phyloP scores from a whole-genome alignment of 2,329 filamentous ascomycete species.

The Pestalotiopsis sp. region DNA sequence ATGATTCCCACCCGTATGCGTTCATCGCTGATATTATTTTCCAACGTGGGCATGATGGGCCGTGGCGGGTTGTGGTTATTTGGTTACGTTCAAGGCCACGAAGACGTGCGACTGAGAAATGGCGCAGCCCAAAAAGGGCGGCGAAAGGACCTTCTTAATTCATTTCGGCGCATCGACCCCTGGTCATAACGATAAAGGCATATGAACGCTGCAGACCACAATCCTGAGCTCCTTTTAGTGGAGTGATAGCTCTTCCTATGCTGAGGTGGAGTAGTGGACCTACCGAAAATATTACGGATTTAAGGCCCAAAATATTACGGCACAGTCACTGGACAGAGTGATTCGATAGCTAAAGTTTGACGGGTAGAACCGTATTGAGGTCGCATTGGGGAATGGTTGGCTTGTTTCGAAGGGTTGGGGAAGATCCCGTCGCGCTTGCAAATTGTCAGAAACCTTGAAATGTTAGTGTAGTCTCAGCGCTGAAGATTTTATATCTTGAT shows the following conservation, averaged over 20 bases:
- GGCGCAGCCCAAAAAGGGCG: too few species aligned
- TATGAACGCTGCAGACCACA: not conserved
- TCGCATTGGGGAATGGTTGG: not conserved
- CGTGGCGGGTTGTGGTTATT: not conserved
- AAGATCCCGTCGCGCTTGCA: not conserved
- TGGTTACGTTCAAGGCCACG: too few species aligned
- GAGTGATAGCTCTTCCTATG: not conserved
- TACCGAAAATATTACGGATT: not conserved
- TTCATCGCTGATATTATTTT: not conserved
- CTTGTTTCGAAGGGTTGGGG: not conserved
- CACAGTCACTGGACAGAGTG: not conserved
- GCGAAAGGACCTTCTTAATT: too few species aligned
- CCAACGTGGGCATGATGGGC: not conserved
- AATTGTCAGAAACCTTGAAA: not conserved
- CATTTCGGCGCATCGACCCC: too few species aligned
- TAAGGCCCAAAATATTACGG: not conserved
- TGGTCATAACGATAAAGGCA: too few species aligned
- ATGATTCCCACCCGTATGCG: conserved; percentile 19
- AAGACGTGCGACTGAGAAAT: too few species aligned
- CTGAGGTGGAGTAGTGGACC: not conserved
- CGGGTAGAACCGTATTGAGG: not conserved
- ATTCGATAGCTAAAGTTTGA: not conserved
- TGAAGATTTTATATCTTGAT: not conserved
- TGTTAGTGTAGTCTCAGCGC: not conserved
- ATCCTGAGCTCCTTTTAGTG: not conserved